A percentile compares a stretch with the other conserved stretches of the same genome.
These are phyloP conservation scores for Sporobolomyces phaffii DNA, from an alignment of 768 basidiomycete genomes.

Conservation along the genomic window DNA sequence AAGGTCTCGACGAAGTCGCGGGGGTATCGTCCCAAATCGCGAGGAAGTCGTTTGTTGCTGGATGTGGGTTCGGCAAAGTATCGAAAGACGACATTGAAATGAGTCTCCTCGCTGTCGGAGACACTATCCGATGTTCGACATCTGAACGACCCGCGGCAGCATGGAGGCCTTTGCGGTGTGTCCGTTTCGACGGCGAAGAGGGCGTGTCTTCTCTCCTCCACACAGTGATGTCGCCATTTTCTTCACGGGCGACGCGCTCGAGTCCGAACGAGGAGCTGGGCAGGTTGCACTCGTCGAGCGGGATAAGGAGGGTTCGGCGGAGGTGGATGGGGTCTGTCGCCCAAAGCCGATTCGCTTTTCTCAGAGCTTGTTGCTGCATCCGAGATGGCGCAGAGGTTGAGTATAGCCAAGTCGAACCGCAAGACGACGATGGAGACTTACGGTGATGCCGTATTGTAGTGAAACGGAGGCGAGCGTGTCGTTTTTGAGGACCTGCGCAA, in stretches of 20 bases:
- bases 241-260: constrained; percentile 24
- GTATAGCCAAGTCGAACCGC: no score
- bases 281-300: constrained; percentile 48
- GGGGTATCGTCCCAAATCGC: constrained; percentile 6
- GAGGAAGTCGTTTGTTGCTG: constrained; percentile 13
- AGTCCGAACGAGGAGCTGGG: constrained; percentile 33
- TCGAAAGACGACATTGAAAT: background rate
- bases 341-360: constrained; percentile 89
- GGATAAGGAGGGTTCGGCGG: constrained; percentile 73
- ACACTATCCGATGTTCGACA: background rate
- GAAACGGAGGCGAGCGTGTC: constrained; percentile 85
- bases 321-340: constrained; percentile 84
- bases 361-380: constrained; percentile 59
- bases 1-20: background rate
- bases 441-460: constrained; percentile 76
- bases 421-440: no score
- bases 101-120: constrained; percentile 1
- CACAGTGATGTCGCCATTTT: constrained; percentile 27
- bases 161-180: background rate
- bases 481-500: constrained; percentile 55
- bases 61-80: background rate
- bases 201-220: constrained; percentile 6
- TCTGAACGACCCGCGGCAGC: background rate
- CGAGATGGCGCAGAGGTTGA: background rate
- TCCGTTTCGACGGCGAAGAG: background rate